Base-by-base conservation (phyloP, 768 basidiomycete genomes). In the Leccinum disarticulatum region DNA sequence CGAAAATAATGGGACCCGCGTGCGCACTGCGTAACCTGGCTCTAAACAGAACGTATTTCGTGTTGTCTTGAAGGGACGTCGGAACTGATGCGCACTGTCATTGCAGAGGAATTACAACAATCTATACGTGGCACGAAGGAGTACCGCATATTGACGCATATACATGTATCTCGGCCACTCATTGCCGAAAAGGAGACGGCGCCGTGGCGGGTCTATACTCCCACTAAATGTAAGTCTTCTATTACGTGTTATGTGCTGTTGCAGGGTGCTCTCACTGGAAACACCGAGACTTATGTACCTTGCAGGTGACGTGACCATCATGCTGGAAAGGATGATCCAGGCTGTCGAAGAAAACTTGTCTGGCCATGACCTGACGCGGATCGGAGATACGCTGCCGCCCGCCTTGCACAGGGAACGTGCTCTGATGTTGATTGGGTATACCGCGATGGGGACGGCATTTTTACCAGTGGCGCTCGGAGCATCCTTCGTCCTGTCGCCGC, bases 311-410 rank as follows among this genome's bases (percentile, higher is more conserved):
- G 56, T 68, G 46, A 41, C 52, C n/a, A 22, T 49, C n/a, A 60
- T 60, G 60, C 54, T 68, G 0, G 67, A 66, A 10, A 68, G 66
- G 50, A 59, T 66, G 64, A 59, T 68, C 59, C 57, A 48, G 10
- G 52, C 56, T 0, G 52, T 68, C 10, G 64, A 68, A 28, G 57
- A 49, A 28, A 59, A 65, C 10, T 28, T 64, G 3, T 59, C 46
- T 1, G 62, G 63, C n/a, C 59, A 66, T 11, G 61, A 62, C 22
- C 55, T 25, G 25, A 25, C 66, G 27, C 59, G 59, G 14, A 48
- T 62, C 10, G 65, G 61, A 9, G 62, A 69, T 33, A 10, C 52
- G 1, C 58, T 62, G 5, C 43, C 69, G 11, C 68, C 68, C 8
- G 62, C 64, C n/a, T 60, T 68, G 25, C 67, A 68, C 17, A 66